Evolutionary conservation across 2,329 filamentous ascomycete species (phyloP).

Genomic region (Xylaria arbuscula): DNA sequence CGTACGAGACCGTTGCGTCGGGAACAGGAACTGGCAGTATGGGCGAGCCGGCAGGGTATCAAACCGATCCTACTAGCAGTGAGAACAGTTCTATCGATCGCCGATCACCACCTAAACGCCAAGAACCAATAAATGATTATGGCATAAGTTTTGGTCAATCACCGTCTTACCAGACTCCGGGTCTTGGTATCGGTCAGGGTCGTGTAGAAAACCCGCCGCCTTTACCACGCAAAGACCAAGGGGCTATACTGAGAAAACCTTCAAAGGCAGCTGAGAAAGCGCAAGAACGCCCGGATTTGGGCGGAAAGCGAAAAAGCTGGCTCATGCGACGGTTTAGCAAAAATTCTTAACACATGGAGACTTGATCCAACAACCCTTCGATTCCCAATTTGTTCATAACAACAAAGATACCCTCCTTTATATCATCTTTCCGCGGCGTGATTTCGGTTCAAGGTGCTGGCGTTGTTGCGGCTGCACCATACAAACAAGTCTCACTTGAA

Average conservation of each 20-base stretch:
- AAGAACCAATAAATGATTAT: conserved; percentile 70
- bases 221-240: conserved; percentile 51
- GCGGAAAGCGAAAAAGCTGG: conserved; percentile 90
- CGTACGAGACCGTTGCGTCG: conserved; percentile 87
- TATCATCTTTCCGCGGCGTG: conserved; percentile 11
- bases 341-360: conserved; percentile 50
- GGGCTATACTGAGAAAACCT: conserved; percentile 45
- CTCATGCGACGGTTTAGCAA: conserved; percentile 85
- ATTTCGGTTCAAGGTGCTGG: conserved; percentile 16
- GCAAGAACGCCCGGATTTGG: conserved; percentile 49
- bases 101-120: conserved; percentile 66
- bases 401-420: conserved; percentile 39
- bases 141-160: conserved; percentile 68
- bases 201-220: conserved; percentile 43
- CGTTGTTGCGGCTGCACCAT: conserved; percentile 11
- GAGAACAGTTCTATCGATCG: conserved; percentile 93
- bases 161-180: conserved; percentile 56
- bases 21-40: conserved; percentile 77
- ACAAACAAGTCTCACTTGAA: conserved; percentile 8
- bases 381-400: conserved; percentile 37
- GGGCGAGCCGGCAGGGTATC: conserved; percentile 79
- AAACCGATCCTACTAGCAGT: conserved; percentile 86
- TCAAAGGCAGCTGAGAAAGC: conserved; percentile 43
- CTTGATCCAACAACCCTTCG: conserved; percentile 22
- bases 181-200: conserved; percentile 47